Evolutionary conservation across 2,329 filamentous ascomycete genomes (phyloP), one percentile per base, ranked within the genome.

Genomic region (Verticillium albo-atrum): DNA sequence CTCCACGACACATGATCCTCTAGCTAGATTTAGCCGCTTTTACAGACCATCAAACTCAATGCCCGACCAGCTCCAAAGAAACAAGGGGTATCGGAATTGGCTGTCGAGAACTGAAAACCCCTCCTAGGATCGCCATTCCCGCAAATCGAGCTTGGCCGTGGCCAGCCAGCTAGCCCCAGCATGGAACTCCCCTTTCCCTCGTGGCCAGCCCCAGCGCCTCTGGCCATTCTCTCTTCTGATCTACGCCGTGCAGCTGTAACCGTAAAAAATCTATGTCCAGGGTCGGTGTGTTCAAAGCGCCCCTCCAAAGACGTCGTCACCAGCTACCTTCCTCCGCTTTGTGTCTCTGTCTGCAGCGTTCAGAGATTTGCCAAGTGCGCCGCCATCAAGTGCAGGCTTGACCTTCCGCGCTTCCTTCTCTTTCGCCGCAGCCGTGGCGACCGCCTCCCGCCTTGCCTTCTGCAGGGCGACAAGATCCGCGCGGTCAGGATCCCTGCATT

Each of bases 401-500:
- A 72, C 77, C 37, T 75, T 75, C 57, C 74, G 75, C 52, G 76
- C 74, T 51, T 57, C 55, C 55, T 57, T 57, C 25, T 52, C 42
- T 17, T 51, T 57, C 6, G 55, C n/a, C 37, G 37, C 28, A 17
- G 37, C 55, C 15, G 28, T 52, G 35, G 68, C 62, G 1, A 74
- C 75, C 61, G 81, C 76, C 66, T 87, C 83, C 54, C 85, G 85
- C 66, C 88, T 82, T 23, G 85, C 84, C 63, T 82, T 82, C 67
- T 90, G 87, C 56, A 90, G 75, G 54, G 86, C 86, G 20, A 92
- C 86, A 3, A 93, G 73, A 71, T 93, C 89, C 51, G 83, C 85
- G 59, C 90, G 85, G 65, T 91, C 88, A 0, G 90, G 89, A 67
- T 94, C 90, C 60, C 87, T 80, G 66, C 90, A 93, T 66, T 82